A percentile compares a stretch with the other conserved stretches of the same genome.
These are phyloP conservation scores for Kurtzmaniella fragi DNA, from an alignment of 805 yeast genomes.

Conservation along the genomic window DNA sequence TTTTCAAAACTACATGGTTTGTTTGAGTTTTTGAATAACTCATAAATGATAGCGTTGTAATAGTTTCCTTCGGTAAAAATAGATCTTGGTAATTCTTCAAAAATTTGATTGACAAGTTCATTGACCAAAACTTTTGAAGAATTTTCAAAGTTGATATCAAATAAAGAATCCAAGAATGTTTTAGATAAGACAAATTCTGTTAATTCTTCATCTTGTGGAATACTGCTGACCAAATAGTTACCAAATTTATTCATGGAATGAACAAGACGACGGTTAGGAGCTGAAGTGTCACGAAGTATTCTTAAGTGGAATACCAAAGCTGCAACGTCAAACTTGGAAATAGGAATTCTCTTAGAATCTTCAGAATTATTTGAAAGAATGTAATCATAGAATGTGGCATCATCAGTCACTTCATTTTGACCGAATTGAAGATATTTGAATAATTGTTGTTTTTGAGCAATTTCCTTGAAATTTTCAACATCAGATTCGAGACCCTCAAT, in stretches of 20 bases:
- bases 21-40: not conserved
- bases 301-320: conserved; percentile 38
- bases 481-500: not conserved
- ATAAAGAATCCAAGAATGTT: conserved; percentile 24
- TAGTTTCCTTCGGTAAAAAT: conserved; percentile 5
- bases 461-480: conserved; percentile 2
- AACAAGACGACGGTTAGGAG: conserved; percentile 14
- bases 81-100: conserved; percentile 20
- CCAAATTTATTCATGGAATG: conserved; percentile 43
- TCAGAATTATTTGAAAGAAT: conserved; percentile 23
- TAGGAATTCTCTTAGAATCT: conserved; percentile 31
- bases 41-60: conserved; percentile 9
- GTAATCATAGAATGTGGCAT: conserved; percentile 9
- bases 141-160: conserved; percentile 3
- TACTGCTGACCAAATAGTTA: conserved; percentile 18
- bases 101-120: conserved; percentile 30
- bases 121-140: conserved; percentile 17
- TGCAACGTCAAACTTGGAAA: conserved; percentile 44
- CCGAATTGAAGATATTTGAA: conserved; percentile 5
- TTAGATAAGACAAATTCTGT: conserved; percentile 11
- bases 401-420: not conserved
- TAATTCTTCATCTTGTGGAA: conserved; percentile 8
- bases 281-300: conserved; percentile 18
- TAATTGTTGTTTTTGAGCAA: conserved; percentile 5
- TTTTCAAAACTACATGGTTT: conserved; percentile 10